phyloP scores from a whole-genome alignment of 768 basidiomycete genomes.

The Pleurotus pulmonarius region DNA sequence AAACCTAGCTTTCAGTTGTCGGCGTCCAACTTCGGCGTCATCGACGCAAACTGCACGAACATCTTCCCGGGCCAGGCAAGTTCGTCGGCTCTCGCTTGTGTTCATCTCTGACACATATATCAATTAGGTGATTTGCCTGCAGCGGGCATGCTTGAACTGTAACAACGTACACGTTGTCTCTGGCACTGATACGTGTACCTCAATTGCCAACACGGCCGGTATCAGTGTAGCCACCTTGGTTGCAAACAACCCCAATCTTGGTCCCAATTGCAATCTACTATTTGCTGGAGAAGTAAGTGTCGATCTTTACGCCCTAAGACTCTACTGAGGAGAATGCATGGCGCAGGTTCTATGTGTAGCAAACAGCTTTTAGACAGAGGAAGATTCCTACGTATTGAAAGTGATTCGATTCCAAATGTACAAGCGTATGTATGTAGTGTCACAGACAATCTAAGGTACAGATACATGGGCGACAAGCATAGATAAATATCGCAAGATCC shows the following conservation, averaged over 20 bases:
- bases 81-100: not conserved
- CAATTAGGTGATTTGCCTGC: slow-evolving; percentile 50
- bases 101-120: not conserved
- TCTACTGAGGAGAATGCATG: no score
- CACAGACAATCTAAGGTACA: no score
- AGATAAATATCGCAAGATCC: no score
- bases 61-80: slow-evolving; percentile 45
- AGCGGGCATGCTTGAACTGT: slow-evolving; percentile 53
- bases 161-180: slow-evolving; percentile 40
- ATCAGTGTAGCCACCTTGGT: slow-evolving; percentile 44
- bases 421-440: no score
- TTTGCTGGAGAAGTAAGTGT: slow-evolving; percentile 51
- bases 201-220: slow-evolving; percentile 34
- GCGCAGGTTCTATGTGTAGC: not conserved
- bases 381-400: not conserved
- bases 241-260: slow-evolving; percentile 65
- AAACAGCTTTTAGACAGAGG: not conserved
- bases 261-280: slow-evolving; percentile 48
- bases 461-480: no score
- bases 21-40: slow-evolving; percentile 39
- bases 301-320: no score
- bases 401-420: not conserved
- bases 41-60: slow-evolving; percentile 55
- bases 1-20: slow-evolving; percentile 53
- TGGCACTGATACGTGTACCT: slow-evolving; percentile 45